Conservation (phyloP, 163 green algal species). For the Prototheca stagnorum region DNA sequence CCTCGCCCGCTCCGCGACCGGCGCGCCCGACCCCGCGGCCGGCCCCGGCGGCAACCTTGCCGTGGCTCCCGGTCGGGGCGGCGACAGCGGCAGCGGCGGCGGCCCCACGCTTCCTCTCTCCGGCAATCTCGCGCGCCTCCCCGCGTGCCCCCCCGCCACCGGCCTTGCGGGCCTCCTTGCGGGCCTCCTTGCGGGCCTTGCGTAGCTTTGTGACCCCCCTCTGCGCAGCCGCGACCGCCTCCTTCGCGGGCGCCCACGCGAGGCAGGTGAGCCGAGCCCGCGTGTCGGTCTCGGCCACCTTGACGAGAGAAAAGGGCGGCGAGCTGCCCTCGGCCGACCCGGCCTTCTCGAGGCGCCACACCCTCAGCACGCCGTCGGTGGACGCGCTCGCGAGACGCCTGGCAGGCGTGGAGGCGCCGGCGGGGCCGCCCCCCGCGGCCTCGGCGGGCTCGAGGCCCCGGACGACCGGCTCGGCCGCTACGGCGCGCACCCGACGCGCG, state of each 20-base stretch:
- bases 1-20: too few species aligned
- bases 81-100: too few species aligned
- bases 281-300: constrained; percentile 7
- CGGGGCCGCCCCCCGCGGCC: background rate
- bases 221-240: background rate
- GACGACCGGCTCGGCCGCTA: constrained; percentile 2
- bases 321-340: too few species aligned
- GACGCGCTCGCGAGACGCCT: constrained; percentile 23
- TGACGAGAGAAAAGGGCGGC: too few species aligned
- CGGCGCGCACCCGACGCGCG: constrained; percentile 21
- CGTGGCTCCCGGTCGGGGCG: too few species aligned
- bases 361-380: constrained; percentile 38
- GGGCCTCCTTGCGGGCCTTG: background rate
- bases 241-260: background rate
- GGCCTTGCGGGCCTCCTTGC: background rate
- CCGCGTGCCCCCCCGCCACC: too few species aligned
- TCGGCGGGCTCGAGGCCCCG: background rate
- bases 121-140: too few species aligned
- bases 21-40: too few species aligned
- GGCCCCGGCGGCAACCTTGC: too few species aligned
- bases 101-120: too few species aligned
- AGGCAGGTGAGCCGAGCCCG: constrained; percentile 17
- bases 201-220: background rate
- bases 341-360: constrained; percentile 29
- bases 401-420: background rate